phyloP scores from a whole-genome alignment of 1,284 basidiomycete genomes.

The Leucoagaricus sp. region DNA sequence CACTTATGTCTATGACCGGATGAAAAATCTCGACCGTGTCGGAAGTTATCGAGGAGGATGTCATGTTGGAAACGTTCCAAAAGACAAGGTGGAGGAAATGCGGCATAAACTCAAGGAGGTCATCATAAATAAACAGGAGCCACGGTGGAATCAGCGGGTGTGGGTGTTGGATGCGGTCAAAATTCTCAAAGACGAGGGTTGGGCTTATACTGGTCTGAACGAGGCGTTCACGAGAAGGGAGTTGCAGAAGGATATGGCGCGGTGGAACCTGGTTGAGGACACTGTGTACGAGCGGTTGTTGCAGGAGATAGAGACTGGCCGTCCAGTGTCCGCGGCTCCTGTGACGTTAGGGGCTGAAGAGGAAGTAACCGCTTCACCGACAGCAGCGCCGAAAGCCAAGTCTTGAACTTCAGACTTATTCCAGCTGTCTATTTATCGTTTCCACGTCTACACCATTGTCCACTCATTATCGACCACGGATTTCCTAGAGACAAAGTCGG shows the following conservation, averaged over 20 bases:
- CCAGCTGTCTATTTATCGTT: neutral
- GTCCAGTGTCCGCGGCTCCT: neutral
- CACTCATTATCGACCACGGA: too few relatives aligned
- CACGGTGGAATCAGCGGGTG: constrained; percentile 25
- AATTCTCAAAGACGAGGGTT: constrained; percentile 21
- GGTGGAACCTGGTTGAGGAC: constrained; percentile 22
- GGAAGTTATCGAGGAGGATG: constrained; percentile 26
- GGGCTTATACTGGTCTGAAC: constrained; percentile 16
- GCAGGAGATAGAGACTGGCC: constrained; percentile 3
- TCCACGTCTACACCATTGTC: neutral
- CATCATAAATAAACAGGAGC: constrained; percentile 21
- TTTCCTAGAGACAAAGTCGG: too few relatives aligned
- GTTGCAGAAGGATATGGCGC: constrained; percentile 16
- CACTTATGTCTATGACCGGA: constrained; percentile 21
- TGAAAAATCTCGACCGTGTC: constrained; percentile 9
- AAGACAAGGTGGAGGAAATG: constrained; percentile 20
- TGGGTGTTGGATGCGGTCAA: constrained; percentile 29
- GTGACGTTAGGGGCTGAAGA: neutral
- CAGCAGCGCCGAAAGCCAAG: neutral
- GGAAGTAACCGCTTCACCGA: neutral
- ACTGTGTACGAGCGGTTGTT: constrained; percentile 26
- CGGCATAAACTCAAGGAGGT: constrained; percentile 18
- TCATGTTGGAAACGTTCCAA: constrained; percentile 25
- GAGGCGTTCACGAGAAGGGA: constrained; percentile 22
- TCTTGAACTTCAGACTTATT: neutral